Conservation (phyloP, 2,329 filamentous ascomycete species). For the Amauroascus niger region DNA sequence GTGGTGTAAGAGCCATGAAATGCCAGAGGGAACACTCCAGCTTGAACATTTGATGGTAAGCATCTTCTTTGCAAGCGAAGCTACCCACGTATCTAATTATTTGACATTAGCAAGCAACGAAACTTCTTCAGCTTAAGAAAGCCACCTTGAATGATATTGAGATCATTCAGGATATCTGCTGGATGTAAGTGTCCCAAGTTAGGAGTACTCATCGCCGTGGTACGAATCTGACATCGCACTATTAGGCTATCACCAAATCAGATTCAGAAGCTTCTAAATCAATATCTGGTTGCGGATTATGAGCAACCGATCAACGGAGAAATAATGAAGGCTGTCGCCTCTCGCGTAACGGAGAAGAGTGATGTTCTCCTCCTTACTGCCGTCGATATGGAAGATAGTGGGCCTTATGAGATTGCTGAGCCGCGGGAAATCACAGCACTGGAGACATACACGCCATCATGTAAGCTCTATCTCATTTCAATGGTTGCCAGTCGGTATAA, state of each 20-base stretch:
- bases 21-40: constrained; percentile 95
- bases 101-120: constrained; percentile 71
- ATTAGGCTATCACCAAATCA: constrained; percentile 88
- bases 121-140: constrained; percentile 96
- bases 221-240: constrained; percentile 7
- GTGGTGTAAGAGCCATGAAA: constrained; percentile 99
- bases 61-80: constrained; percentile 6
- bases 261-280: constrained; percentile 96
- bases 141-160: constrained; percentile 98
- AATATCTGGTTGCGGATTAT: constrained; percentile 97
- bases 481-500: not conserved
- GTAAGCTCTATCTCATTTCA: constrained; percentile 46
- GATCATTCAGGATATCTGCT: constrained; percentile 99
- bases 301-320: constrained; percentile 99
- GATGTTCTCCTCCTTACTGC: constrained; percentile 87
- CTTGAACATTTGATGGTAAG: constrained; percentile 93
- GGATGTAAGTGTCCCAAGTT: constrained; percentile 64
- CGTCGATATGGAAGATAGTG: constrained; percentile 98
- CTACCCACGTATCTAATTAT: constrained; percentile 12
- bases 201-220: not conserved
- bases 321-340: constrained; percentile 99
- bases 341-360: constrained; percentile 93
- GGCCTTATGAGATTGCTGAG: constrained; percentile 96
- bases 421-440: constrained; percentile 89
- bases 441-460: constrained; percentile 96